A percentile compares a stretch with the other conserved stretches of the same genome.
These are phyloP conservation scores for Candida stauntonica DNA, from an alignment of 805 yeast species.

Conservation along the genomic window DNA sequence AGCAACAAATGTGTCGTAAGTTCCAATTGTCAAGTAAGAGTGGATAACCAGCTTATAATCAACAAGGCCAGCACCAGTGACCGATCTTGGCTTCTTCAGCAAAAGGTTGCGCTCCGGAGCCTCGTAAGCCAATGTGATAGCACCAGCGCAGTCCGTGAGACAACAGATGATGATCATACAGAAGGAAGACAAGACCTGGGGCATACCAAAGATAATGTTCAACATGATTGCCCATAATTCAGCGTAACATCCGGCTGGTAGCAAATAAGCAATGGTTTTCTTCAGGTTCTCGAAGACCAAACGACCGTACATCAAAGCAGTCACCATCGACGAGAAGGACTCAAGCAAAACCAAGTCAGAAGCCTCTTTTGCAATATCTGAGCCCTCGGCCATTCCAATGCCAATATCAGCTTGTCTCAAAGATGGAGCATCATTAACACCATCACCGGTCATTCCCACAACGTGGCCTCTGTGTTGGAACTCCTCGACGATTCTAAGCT, in stretches of 20 bases:
- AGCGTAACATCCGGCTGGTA: slow-evolving; percentile 50
- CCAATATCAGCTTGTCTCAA: slow-evolving; percentile 74
- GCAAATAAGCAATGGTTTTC: slow-evolving; percentile 42
- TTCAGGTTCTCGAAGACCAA: slow-evolving; percentile 46
- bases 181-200: slow-evolving; percentile 45
- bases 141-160: slow-evolving; percentile 43
- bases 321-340: slow-evolving; percentile 30
- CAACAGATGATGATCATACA: slow-evolving; percentile 48
- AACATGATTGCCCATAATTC: slow-evolving; percentile 48
- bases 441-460: slow-evolving; percentile 69
- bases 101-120: slow-evolving; percentile 39
- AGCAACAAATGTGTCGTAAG: slow-evolving; percentile 37
- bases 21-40: slow-evolving; percentile 40
- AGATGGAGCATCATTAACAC: slow-evolving; percentile 64
- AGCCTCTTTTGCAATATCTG: slow-evolving; percentile 27
- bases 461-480: slow-evolving; percentile 63
- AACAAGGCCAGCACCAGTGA: slow-evolving; percentile 38
- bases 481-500: slow-evolving; percentile 43
- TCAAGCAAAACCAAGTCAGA: slow-evolving; percentile 24
- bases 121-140: slow-evolving; percentile 42
- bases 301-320: slow-evolving; percentile 39
- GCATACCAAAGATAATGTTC: slow-evolving; percentile 45
- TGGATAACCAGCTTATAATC: slow-evolving; percentile 37
- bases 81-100: slow-evolving; percentile 37
- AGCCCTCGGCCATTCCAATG: slow-evolving; percentile 55